Conservation (phyloP, 176 grass and related monocot species). For the Coix lacrymajobi region DNA sequence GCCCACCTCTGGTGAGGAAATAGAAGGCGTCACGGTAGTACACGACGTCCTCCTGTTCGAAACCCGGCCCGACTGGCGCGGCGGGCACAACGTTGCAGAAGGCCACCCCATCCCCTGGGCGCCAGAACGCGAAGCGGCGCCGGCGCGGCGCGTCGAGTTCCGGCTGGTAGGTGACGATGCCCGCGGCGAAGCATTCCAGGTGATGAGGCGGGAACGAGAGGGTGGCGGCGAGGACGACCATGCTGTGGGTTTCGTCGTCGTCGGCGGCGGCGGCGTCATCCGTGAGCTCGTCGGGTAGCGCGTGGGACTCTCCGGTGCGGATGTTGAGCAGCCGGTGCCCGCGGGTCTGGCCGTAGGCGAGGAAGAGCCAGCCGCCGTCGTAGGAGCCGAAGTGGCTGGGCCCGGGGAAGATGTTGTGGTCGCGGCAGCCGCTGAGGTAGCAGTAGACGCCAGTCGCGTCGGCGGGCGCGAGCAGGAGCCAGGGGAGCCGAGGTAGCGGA, state of each 20-base stretch:
- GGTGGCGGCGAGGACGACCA: neutral
- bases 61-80: neutral
- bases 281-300: neutral
- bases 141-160: neutral
- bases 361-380: neutral
- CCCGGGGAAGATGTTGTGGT: neutral
- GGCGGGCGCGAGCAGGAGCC: neutral
- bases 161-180: neutral
- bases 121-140: neutral
- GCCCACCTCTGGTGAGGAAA: slow-evolving; percentile 1
- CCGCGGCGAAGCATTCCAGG: neutral
- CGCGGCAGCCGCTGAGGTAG: neutral
- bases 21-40: neutral
- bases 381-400: slow-evolving; percentile 8
- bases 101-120: neutral
- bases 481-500: neutral
- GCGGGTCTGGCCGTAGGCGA: neutral
- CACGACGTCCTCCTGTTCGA: neutral
- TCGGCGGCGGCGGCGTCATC: neutral
- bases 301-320: neutral
- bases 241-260: neutral
- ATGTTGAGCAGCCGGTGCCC: neutral
- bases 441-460: neutral
- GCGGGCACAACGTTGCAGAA: neutral
- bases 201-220: neutral